These are phyloP conservation scores for Trichoderma gracile DNA, from an alignment of 2,329 filamentous ascomycete species.

Conservation along the genomic window DNA sequence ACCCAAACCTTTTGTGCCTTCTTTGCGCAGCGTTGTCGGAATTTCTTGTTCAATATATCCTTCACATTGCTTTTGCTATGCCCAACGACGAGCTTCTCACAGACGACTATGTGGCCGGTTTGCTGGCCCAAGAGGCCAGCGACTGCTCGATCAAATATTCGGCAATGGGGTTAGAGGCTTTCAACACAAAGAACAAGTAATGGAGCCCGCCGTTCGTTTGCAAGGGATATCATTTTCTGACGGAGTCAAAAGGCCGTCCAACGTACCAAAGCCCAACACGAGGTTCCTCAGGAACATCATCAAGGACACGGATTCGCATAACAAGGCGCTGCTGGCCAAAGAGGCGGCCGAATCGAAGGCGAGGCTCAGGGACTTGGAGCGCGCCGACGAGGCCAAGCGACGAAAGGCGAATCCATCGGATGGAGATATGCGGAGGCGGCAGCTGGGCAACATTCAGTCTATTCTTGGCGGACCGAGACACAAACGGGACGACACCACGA, in stretches of 20 bases:
- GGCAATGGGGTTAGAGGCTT: constrained; percentile 70
- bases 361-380: constrained; percentile 64
- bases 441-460: constrained; percentile 62
- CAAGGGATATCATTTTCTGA: constrained; percentile 20
- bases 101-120: constrained; percentile 76
- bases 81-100: constrained; percentile 56
- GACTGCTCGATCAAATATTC: constrained; percentile 74
- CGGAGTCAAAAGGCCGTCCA: constrained; percentile 57
- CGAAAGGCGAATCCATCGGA: constrained; percentile 48
- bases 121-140: constrained; percentile 79
- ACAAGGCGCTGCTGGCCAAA: constrained; percentile 79
- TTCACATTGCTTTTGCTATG: constrained; percentile 35
- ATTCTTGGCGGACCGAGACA: constrained; percentile 50
- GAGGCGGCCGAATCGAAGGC: constrained; percentile 78
- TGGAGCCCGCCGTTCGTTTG: constrained; percentile 4
- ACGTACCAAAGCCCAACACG: constrained; percentile 85
- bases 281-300: constrained; percentile 87
- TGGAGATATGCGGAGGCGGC: constrained; percentile 56
- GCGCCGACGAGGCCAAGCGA: constrained; percentile 47
- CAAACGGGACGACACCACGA: constrained; percentile 32
- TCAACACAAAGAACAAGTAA: constrained; percentile 52
- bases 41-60: background rate
- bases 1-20: background rate
- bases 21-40: background rate
- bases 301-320: constrained; percentile 83